Evolutionary conservation across 2,329 filamentous ascomycete genomes (phyloP).

Genomic region (Pseudogymnoascus sp.): DNA sequence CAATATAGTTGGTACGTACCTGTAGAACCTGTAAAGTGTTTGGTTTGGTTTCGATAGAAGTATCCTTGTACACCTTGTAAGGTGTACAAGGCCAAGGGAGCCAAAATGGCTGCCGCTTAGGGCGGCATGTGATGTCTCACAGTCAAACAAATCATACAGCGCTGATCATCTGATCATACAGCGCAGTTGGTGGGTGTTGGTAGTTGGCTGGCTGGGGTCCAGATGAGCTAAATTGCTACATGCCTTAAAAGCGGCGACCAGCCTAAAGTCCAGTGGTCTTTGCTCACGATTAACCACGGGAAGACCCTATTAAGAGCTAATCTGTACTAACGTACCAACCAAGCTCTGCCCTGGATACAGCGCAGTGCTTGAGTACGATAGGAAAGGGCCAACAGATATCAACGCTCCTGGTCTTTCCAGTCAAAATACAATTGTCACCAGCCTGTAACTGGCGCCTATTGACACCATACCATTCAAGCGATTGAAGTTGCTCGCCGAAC

Average conservation of each 20-base stretch:
- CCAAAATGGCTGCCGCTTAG: neutral
- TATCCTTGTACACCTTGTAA: neutral
- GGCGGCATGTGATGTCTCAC: neutral
- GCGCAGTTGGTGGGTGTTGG: neutral
- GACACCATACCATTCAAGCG: neutral
- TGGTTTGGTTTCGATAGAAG: neutral
- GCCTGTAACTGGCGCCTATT: neutral
- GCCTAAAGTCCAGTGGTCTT: neutral
- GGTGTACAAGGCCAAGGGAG: neutral
- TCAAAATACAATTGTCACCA: neutral
- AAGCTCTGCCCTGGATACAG: conserved; percentile 5
- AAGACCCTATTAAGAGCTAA: conserved; percentile 7
- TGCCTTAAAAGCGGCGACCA: neutral
- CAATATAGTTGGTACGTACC: conserved; percentile 3
- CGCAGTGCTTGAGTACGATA: neutral
- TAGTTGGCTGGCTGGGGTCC: neutral
- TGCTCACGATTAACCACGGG: conserved; percentile 2
- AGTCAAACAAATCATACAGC: neutral
- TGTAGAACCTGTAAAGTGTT: neutral
- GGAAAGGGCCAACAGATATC: neutral
- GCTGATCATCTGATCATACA: neutral
- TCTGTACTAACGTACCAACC: neutral
- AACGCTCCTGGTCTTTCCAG: neutral
- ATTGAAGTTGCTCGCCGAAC: neutral
- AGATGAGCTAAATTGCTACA: neutral